phyloP scores from a whole-genome alignment of 805 yeast genomes.

The Citeromyces matritensis region DNA sequence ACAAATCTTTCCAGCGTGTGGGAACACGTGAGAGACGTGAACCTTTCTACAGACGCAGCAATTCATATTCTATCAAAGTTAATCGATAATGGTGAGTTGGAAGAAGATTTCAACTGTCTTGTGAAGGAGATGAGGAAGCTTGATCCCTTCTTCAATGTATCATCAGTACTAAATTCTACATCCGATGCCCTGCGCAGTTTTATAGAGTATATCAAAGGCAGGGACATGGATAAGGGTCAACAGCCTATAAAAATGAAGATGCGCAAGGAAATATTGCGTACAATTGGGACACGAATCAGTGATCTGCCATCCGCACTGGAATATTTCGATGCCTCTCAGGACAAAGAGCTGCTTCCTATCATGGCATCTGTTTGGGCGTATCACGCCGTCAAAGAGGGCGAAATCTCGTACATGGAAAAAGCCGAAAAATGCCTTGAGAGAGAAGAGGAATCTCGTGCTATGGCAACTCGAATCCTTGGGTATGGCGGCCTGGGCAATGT shows the following conservation, averaged over 20 bases:
- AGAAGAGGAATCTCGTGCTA: slow-evolving; percentile 12
- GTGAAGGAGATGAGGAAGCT: no score
- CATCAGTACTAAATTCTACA: no score
- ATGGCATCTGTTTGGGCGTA: slow-evolving; percentile 8
- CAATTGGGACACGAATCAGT: not conserved
- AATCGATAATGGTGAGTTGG: no score
- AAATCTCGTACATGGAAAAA: slow-evolving; percentile 7
- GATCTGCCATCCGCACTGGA: slow-evolving; percentile 10
- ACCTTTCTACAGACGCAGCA: not conserved
- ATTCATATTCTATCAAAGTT: no score
- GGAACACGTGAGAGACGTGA: not conserved
- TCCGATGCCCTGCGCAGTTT: not conserved
- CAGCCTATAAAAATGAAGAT: not conserved
- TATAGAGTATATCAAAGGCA: not conserved
- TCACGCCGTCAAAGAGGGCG: slow-evolving; percentile 10
- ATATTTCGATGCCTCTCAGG: slow-evolving; percentile 10
- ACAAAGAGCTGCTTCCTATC: slow-evolving; percentile 9
- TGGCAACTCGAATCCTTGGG: slow-evolving; percentile 10
- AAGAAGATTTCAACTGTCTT: no score
- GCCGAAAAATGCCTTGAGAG: slow-evolving; percentile 8
- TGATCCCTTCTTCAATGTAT: no score
- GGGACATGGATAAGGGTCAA: not conserved
- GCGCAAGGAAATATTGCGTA: not conserved
- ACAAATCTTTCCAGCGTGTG: not conserved
- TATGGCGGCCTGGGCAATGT: slow-evolving; percentile 13